These are phyloP conservation scores for Amaranthus palmeri DNA, from an alignment of 148 eudicot species.

Conservation along the genomic window DNA sequence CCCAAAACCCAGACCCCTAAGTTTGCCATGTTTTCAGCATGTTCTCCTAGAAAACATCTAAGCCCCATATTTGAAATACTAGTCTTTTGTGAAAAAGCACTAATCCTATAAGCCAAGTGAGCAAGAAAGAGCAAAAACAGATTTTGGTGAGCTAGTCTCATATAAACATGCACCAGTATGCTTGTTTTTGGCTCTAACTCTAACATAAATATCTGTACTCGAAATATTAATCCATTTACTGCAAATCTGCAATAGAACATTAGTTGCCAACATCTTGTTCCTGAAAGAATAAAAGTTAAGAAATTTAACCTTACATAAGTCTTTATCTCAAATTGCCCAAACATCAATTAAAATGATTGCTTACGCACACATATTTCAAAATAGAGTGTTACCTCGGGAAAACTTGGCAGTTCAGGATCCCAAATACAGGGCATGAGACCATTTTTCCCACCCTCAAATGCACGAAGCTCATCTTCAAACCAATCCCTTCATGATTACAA, in stretches of 20 bases:
- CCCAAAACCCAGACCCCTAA: background rate
- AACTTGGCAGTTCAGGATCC: constrained; percentile 82
- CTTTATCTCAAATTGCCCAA: background rate
- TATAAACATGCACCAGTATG: background rate
- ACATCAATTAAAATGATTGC: background rate
- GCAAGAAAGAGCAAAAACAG: background rate
- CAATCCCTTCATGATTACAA: constrained; percentile 65
- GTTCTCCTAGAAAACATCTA: background rate
- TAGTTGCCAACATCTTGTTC: background rate
- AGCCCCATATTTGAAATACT: background rate
- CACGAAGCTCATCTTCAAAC: constrained; percentile 99
- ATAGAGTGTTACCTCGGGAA: constrained; percentile 70
- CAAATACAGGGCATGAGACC: constrained; percentile 93
- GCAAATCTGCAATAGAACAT: background rate
- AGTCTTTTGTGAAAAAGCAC: background rate
- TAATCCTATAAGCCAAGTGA: background rate
- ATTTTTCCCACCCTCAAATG: constrained; percentile 97
- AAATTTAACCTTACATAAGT: background rate
- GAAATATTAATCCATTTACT: background rate
- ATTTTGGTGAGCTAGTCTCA: background rate
- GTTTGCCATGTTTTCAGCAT: background rate
- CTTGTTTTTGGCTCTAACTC: background rate
- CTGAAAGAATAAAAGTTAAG: background rate
- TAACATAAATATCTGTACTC: background rate
- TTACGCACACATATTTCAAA: background rate